Evolutionary conservation across 805 yeast genomes (phyloP).

Genomic region (Alloascoidea hylecoeti): DNA sequence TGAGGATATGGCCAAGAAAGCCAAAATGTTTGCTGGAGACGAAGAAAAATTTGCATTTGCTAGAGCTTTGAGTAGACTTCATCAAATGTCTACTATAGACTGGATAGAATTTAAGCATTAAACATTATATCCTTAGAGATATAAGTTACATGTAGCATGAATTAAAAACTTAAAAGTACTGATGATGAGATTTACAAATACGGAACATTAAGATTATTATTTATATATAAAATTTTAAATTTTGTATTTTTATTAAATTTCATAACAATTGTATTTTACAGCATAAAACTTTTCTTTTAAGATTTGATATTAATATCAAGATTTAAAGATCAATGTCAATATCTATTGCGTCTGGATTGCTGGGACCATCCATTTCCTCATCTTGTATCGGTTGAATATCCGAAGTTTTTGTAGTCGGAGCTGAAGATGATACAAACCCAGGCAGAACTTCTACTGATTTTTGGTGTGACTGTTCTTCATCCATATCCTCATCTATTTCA

Average conservation of each 20-base stretch:
- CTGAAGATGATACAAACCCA: background rate
- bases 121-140: too few relatives aligned
- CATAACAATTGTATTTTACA: too few relatives aligned
- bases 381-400: too few relatives aligned
- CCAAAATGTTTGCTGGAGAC: conserved; percentile 70
- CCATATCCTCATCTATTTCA: background rate
- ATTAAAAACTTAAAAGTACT: too few relatives aligned
- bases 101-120: conserved; percentile 50
- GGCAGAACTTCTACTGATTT: too few relatives aligned
- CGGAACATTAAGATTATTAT: too few relatives aligned
- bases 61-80: conserved; percentile 77
- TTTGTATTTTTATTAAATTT: too few relatives aligned
- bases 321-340: background rate
- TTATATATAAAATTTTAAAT: too few relatives aligned
- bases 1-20: conserved; percentile 53
- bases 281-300: too few relatives aligned
- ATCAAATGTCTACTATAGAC: conserved; percentile 87
- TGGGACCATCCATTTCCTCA: background rate
- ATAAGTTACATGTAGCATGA: too few relatives aligned
- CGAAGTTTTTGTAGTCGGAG: background rate
- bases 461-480: background rate
- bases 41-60: conserved; percentile 97
- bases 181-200: too few relatives aligned
- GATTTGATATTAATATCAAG: too few relatives aligned
- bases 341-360: background rate